Conservation (phyloP, 2,329 filamentous ascomycete genomes). For the Venturia aucupariae region DNA sequence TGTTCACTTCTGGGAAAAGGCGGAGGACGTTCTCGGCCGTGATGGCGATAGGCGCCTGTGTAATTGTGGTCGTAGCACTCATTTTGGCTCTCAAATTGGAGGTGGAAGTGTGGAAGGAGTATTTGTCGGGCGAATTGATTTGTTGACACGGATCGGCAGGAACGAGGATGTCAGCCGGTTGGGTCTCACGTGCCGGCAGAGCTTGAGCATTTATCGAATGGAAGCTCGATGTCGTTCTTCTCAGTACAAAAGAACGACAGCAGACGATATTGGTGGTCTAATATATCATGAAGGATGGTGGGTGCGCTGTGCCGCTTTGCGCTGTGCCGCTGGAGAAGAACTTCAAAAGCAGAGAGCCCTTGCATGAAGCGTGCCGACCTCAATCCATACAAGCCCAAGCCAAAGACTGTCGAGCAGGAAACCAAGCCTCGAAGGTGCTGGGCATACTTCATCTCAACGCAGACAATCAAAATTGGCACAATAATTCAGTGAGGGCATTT, state of each 20-base stretch:
- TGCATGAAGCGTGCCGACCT: background rate
- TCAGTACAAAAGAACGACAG: background rate
- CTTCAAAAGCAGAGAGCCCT: background rate
- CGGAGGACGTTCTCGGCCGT: slow-evolving; percentile 79
- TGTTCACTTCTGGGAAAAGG: slow-evolving; percentile 76
- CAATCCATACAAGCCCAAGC: background rate
- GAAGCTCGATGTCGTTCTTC: background rate
- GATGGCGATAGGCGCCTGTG: slow-evolving; percentile 46
- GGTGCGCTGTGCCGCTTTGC: background rate
- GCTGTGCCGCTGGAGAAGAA: background rate
- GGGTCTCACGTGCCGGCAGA: background rate
- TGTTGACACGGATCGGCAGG: slow-evolving; percentile 1
- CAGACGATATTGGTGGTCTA: background rate
- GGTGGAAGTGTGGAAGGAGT: background rate
- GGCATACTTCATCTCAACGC: too few relatives aligned
- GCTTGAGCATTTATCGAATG: background rate
- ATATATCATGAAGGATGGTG: background rate
- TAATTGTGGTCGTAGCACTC: slow-evolving; percentile 16
- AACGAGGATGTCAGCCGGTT: background rate
- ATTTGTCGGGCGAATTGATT: background rate
- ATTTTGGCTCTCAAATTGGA: background rate
- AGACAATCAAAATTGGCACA: background rate
- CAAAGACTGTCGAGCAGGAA: too few relatives aligned
- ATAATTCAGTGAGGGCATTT: background rate
- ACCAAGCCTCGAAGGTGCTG: too few relatives aligned